A percentile compares a stretch with the other conserved stretches of the same genome.
These are phyloP conservation scores for Citrus trifoliata DNA, from an alignment of 345 rosid species.

Conservation along the genomic window DNA sequence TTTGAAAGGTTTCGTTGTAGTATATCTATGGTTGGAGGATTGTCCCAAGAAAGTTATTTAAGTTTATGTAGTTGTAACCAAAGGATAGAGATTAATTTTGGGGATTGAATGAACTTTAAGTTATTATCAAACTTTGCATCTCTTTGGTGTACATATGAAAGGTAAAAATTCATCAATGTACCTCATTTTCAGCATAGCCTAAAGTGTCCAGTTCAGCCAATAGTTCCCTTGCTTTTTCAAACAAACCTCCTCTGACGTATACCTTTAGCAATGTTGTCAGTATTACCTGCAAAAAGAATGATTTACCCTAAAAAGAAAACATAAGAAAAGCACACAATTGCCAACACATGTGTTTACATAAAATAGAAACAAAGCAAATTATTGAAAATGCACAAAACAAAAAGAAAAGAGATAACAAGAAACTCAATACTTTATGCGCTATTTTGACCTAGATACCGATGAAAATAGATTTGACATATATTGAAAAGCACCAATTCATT, in stretches of 20 bases:
- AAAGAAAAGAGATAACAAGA: background rate
- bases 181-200: slow-evolving; percentile 86
- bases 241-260: slow-evolving; percentile 81
- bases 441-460: background rate
- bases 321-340: background rate
- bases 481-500: background rate
- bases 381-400: background rate
- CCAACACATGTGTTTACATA: background rate
- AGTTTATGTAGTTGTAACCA: too few species aligned
- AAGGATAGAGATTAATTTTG: too few species aligned
- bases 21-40: too few species aligned
- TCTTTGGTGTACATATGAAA: background rate
- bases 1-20: too few species aligned
- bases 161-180: slow-evolving; percentile 15
- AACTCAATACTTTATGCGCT: background rate
- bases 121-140: too few species aligned
- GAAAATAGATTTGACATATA: background rate
- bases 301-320: background rate
- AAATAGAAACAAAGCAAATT: background rate
- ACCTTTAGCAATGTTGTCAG: slow-evolving; percentile 86
- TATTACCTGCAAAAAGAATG: slow-evolving; percentile 52
- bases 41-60: too few species aligned
- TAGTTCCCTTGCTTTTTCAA: slow-evolving; percentile 73
- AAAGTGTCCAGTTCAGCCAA: slow-evolving; percentile 60
- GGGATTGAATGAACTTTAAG: too few species aligned